Evolutionary conservation across 192 early-diverging fungal species (phyloP), one percentile per base, ranked within the genome.

Genomic region (Gaertneriomyces sp.): DNA sequence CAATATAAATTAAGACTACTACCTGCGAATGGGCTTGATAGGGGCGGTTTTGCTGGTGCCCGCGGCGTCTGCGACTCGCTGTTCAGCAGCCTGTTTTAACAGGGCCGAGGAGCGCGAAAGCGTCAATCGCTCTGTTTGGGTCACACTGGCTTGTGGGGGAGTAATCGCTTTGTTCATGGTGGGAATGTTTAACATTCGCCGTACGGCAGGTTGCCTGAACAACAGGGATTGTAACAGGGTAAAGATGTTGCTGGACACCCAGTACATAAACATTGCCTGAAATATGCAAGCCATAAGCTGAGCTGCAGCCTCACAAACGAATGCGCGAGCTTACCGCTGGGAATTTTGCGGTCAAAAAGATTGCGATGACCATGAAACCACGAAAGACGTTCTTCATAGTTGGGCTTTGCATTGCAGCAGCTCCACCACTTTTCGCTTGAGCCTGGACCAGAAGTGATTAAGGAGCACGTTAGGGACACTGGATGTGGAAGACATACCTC

Each of bases 211-310:
- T 42, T 73, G 64, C 75, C 81, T 83, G 42, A 96, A 76, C 42
- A 84, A 65, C 38, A 85, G 51, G 45, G 87, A 79, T 80, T 96
- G 94, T 40, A 77, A 60, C 16, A 90, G 71, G 7, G 90, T 88
- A 57, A 86, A 81, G 7, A 83, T 20, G 74, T 91, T 93, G 64
- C 87, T 87, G 51, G 87, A 83, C 56, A 91, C 73, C 91, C 90
- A 93, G 76, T 93, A 94, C 54, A 92, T 74, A 74, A 96, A 91
- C 43, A 94, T 76, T 42, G 75, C 84, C 88, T 90, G 79, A 61
- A 8, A 46, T 53, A 54, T 68, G 57, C 63, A 58, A 60, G 59
- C 4, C 4, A 44, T 14, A n/a, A 39, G n/a, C 45, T 3, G 11
- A 16, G 10, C 39, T 51, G n/a, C 49, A 20, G 49, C n/a, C 49